Evolutionary conservation across 495 filamentous ascomycete species (phyloP).

Genomic region (Aspergillus taichungensis): DNA sequence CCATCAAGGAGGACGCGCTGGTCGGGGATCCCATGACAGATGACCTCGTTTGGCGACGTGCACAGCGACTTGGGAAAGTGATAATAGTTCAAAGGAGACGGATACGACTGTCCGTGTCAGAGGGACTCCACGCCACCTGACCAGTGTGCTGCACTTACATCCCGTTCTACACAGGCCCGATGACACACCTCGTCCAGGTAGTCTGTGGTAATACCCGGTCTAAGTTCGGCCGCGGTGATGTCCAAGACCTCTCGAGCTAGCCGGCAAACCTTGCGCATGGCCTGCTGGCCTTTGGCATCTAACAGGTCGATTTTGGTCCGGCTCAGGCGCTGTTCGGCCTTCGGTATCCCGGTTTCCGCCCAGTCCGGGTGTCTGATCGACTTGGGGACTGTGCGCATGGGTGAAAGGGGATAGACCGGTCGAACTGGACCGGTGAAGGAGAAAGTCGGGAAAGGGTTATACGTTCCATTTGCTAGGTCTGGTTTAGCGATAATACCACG

Average conservation of each 20-base stretch:
- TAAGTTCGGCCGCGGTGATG: constrained; percentile 59
- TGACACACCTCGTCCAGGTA: constrained; percentile 77
- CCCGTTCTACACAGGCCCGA: constrained; percentile 68
- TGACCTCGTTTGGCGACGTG: constrained; percentile 73
- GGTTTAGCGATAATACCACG: constrained; percentile 55
- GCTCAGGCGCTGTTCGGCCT: constrained; percentile 49
- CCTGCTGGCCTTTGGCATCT: constrained; percentile 53
- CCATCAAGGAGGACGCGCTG: constrained; percentile 55
- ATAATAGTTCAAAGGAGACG: constrained; percentile 76
- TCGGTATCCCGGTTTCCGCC: constrained; percentile 56
- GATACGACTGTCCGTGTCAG: constrained; percentile 55
- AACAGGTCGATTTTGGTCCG: constrained; percentile 59
- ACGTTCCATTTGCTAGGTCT: constrained; percentile 59
- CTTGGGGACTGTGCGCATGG: constrained; percentile 51
- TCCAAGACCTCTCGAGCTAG: constrained; percentile 71
- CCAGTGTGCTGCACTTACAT: constrained; percentile 41
- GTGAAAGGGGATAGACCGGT: constrained; percentile 67
- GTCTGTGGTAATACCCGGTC: constrained; percentile 72
- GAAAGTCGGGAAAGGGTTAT: constrained; percentile 74
- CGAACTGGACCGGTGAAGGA: constrained; percentile 61
- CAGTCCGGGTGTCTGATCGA: constrained; percentile 68
- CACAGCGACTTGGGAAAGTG: constrained; percentile 81
- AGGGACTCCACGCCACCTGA: neutral
- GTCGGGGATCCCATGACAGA: constrained; percentile 70
- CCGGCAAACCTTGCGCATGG: constrained; percentile 72